Evolutionary conservation across 1,284 basidiomycete species (phyloP).

Genomic region (Peniophora sp.): DNA sequence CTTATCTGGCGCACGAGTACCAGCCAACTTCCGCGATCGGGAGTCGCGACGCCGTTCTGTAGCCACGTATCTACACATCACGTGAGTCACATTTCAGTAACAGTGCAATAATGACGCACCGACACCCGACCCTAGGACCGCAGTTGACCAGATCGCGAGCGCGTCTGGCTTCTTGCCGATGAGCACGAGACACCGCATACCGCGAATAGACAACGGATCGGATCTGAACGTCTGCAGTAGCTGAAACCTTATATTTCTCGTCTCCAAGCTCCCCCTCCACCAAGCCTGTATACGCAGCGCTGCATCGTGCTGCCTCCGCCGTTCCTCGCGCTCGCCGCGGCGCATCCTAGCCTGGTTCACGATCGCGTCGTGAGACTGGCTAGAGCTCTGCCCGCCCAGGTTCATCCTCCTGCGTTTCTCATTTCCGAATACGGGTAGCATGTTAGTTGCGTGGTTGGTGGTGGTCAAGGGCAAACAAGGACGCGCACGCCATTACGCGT

Average conservation of each 20-base stretch:
- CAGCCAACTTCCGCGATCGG: conserved; percentile 41
- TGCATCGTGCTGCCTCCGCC: conserved; percentile 45
- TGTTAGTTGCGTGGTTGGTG: conserved; percentile 9
- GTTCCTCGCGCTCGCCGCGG: conserved; percentile 48
- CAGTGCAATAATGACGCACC: conserved; percentile 24
- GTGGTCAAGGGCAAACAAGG: not conserved
- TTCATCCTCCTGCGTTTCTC: conserved; percentile 61
- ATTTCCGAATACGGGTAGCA: conserved; percentile 34
- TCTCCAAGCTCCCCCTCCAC: conserved; percentile 48
- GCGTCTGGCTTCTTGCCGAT: conserved; percentile 47
- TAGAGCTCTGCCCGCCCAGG: conserved; percentile 56
- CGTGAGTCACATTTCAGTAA: not conserved
- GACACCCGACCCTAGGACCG: conserved; percentile 28
- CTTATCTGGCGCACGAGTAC: conserved; percentile 44
- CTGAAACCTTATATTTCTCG: conserved; percentile 28
- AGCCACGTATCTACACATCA: conserved; percentile 4
- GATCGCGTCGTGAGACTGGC: conserved; percentile 45
- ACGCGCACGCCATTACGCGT: no score
- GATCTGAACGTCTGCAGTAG: conserved; percentile 38
- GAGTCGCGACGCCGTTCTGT: conserved; percentile 30
- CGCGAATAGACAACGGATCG: conserved; percentile 43
- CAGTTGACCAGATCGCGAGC: conserved; percentile 44
- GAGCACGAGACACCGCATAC: conserved; percentile 52
- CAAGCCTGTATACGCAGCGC: conserved; percentile 60
- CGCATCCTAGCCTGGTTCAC: conserved; percentile 53